Evolutionary conservation across 2,329 filamentous ascomycete species (phyloP).

Genomic region (Raffaelea deltoideospora): DNA sequence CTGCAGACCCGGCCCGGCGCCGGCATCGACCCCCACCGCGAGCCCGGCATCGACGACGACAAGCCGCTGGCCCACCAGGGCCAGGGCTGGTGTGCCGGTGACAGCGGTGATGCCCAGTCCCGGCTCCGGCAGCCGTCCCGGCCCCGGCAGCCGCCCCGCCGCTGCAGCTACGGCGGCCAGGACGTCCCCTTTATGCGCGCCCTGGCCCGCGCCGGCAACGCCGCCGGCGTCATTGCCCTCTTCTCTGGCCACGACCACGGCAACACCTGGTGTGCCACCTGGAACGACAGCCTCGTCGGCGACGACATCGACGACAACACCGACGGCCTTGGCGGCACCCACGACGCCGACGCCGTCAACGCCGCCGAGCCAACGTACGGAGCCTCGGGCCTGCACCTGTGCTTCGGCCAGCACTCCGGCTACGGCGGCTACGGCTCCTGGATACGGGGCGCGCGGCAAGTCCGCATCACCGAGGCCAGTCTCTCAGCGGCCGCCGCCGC

Average conservation of each 20-base stretch:
- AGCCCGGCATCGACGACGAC: constrained; percentile 22
- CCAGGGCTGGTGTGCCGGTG: constrained; percentile 17
- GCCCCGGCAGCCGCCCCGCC: constrained; percentile 10
- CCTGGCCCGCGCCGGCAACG: constrained; percentile 30
- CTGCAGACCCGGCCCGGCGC: constrained; percentile 12
- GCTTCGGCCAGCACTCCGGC: constrained; percentile 48
- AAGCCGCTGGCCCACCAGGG: constrained; percentile 15
- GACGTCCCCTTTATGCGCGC: constrained; percentile 43
- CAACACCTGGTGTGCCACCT: constrained; percentile 32
- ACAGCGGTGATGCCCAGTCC: too few relatives aligned
- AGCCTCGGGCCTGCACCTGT: constrained; percentile 15
- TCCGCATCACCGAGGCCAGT: constrained; percentile 21
- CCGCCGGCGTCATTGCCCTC: constrained; percentile 22
- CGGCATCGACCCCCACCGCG: constrained; percentile 13
- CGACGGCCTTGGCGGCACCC: constrained; percentile 1
- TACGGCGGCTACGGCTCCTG: constrained; percentile 56
- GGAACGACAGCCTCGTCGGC: constrained; percentile 9
- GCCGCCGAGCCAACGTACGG: too few relatives aligned
- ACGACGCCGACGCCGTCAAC: constrained; percentile 13
- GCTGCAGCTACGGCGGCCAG: constrained; percentile 19
- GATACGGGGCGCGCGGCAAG: constrained; percentile 39
- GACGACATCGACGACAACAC: constrained; percentile 16
- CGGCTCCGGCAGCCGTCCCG: too few relatives aligned
- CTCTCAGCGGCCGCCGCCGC: constrained; percentile 1
- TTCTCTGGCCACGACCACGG: constrained; percentile 48